Base-by-base conservation (phyloP, 441 rosid genomes). In the Adansonia gregorii region DNA sequence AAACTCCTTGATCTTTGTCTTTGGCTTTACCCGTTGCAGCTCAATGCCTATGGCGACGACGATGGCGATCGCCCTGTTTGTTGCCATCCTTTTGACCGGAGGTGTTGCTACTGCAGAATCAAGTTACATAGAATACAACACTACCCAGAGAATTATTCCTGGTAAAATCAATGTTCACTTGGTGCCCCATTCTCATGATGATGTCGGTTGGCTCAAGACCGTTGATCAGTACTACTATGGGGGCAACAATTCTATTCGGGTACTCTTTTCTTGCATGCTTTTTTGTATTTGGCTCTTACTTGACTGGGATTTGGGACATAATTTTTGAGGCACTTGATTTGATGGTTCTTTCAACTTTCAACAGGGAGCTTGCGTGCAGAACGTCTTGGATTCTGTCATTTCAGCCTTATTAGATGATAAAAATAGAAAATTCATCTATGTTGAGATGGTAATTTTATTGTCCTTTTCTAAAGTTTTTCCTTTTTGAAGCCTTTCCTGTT, bases 321-420 rank as follows among this genome's bases (percentile, higher is more conserved):
- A 31, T 27, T 10, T 48, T 66, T 35, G 1, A 49, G 31, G 17
- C 17, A 14, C n/a, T 14, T 52, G 73, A 55, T 39, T 59, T 70
- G 17, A 10, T 68, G 76, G 7, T 54, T 72, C 66, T 2, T 56
- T 83, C 71, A 79, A 77, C 45, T 31, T 63, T 27, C 67, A 67
- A 54, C 82, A 94, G 98, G 97, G 94, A 15, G 98, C 96, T 2
- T 94, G 97, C 85, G 93, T 91, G 0, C 90, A 91, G 87, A 93
- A 93, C 82, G 95, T 93, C 46, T 52, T 93, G 75, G 97, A 93
- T 75, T 93, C 95, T 72, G 91, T 91, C 20, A 86, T 91, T 77
- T 84, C 95, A 45, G 83, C 97, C 15, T 85, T 94, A 72, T 82
- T 91, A 35, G 95, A 90, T 10, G 94, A 94, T 83, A 82, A 82